Evolutionary conservation across 306 rosid genomes (phyloP).

Genomic region (Abrus pulchellus): DNA sequence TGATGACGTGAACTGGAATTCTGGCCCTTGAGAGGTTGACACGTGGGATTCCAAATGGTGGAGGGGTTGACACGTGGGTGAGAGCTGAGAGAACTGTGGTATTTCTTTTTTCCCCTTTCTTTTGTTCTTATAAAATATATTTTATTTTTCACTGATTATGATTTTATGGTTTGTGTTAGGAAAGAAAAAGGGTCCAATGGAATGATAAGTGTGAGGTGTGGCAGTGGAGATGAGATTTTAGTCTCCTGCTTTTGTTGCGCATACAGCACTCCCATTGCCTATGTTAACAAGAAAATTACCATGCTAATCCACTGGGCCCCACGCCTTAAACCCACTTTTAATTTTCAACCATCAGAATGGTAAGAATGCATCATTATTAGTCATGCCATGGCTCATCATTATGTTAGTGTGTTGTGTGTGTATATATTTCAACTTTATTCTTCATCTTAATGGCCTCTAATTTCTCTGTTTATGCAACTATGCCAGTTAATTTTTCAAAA

Average conservation of each 20-base stretch:
- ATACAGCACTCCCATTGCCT: conserved; percentile 43
- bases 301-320: conserved; percentile 49
- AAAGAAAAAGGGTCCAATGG: conserved; percentile 33
- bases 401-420: background rate
- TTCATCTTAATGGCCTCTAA: background rate
- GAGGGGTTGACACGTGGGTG: conserved; percentile 61
- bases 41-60: conserved; percentile 46
- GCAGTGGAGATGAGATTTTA: conserved; percentile 58
- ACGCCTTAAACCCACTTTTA: conserved; percentile 41
- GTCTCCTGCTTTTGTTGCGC: conserved; percentile 55
- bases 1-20: conserved; percentile 64
- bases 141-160: conserved; percentile 37
- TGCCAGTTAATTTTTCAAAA: no score
- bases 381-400: conserved; percentile 40
- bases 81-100: conserved; percentile 10
- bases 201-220: conserved; percentile 61
- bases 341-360: conserved; percentile 37
- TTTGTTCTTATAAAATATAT: background rate
- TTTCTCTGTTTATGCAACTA: background rate
- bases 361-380: conserved; percentile 38
- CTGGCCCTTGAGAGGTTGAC: conserved; percentile 60
- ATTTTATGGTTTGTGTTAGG: conserved; percentile 37
- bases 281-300: conserved; percentile 46
- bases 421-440: background rate
- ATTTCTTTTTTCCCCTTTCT: background rate